Percentiles rank a stretch among this genome's conserved stretches.
phyloP scores from a whole-genome alignment of 2,329 filamentous ascomycete species.

The Ramularia endophylla region DNA sequence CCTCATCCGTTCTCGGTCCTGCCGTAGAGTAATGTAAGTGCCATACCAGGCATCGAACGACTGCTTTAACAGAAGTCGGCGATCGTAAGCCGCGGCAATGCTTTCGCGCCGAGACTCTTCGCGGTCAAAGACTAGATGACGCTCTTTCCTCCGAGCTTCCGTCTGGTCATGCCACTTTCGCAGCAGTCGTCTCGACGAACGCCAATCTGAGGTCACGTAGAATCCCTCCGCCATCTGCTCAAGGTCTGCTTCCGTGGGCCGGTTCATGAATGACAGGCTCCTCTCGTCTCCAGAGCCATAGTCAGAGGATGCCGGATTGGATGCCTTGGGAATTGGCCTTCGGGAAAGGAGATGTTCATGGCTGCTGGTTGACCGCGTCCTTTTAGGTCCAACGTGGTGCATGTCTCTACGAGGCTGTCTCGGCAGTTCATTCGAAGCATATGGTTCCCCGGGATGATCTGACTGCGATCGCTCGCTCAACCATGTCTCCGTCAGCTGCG shows the following conservation, averaged over 20 bases:
- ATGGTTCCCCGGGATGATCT: slow-evolving; percentile 3
- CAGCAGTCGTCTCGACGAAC: slow-evolving; percentile 16
- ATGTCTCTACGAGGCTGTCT: slow-evolving; percentile 16
- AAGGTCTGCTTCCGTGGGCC: slow-evolving; percentile 19
- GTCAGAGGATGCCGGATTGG: slow-evolving; percentile 9
- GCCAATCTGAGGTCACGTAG: slow-evolving; percentile 16
- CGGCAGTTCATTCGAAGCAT: slow-evolving; percentile 9
- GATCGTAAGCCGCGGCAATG: slow-evolving; percentile 47
- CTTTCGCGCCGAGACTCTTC: too few relatives aligned
- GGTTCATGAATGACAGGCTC: slow-evolving; percentile 8
- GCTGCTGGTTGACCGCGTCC: slow-evolving; percentile 22
- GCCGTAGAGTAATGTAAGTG: slow-evolving; percentile 22
- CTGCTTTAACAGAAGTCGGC: slow-evolving; percentile 45
- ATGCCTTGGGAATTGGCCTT: slow-evolving; percentile 13
- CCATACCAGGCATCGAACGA: slow-evolving; percentile 48
- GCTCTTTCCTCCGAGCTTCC: slow-evolving; percentile 23
- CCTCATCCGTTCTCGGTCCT: slow-evolving; percentile 6
- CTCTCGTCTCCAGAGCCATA: slow-evolving; percentile 12
- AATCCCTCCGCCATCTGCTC: slow-evolving; percentile 28
- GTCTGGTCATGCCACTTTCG: slow-evolving; percentile 43
- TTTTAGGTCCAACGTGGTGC: slow-evolving; percentile 5
- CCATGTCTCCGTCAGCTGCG: slow-evolving; percentile 48
- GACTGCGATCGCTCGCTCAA: slow-evolving; percentile 28
- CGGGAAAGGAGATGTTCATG: slow-evolving; percentile 7
- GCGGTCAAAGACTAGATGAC: slow-evolving; percentile 24